These are phyloP conservation scores for Mortierella sp. DNA, from an alignment of 371 early-diverging fungal genomes.

Conservation along the genomic window DNA sequence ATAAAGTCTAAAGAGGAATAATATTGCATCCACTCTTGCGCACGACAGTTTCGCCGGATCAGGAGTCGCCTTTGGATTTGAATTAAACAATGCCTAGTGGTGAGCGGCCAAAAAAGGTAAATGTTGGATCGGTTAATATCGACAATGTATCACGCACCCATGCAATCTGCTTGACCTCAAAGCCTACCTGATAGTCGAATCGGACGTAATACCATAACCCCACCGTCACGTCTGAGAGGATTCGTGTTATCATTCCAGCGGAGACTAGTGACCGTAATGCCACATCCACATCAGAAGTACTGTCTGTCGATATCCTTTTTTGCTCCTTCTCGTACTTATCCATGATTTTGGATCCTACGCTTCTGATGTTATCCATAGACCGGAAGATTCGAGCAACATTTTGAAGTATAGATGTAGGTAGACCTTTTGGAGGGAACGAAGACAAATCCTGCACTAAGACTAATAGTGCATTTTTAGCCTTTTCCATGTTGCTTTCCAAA, in stretches of 20 bases:
- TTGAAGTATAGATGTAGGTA: constrained; percentile 9
- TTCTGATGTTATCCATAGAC: constrained; percentile 40
- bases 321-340: constrained; percentile 21
- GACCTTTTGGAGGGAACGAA: constrained; percentile 1
- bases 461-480: constrained; percentile 1
- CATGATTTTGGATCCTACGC: constrained; percentile 36
- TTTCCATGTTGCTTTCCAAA: not conserved
- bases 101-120: not conserved
- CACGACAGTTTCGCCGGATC: constrained; percentile 39
- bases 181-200: constrained; percentile 21
- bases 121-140: not conserved
- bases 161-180: not conserved
- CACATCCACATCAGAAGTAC: not conserved
- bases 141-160: not conserved
- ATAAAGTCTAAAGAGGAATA: constrained; percentile 40
- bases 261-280: not conserved
- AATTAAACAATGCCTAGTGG: not conserved
- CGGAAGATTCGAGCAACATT: constrained; percentile 49
- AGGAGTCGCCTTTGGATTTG: constrained; percentile 13
- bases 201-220: constrained; percentile 21
- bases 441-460: constrained; percentile 12
- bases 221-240: constrained; percentile 18
- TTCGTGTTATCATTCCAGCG: constrained; percentile 3
- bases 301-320: not conserved
- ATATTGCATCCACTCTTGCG: constrained; percentile 46